Percentiles rank a stretch among this genome's conserved stretches.
These are phyloP conservation scores for Geum urbanum DNA, from an alignment of 306 rosid genomes.

Conservation along the genomic window DNA sequence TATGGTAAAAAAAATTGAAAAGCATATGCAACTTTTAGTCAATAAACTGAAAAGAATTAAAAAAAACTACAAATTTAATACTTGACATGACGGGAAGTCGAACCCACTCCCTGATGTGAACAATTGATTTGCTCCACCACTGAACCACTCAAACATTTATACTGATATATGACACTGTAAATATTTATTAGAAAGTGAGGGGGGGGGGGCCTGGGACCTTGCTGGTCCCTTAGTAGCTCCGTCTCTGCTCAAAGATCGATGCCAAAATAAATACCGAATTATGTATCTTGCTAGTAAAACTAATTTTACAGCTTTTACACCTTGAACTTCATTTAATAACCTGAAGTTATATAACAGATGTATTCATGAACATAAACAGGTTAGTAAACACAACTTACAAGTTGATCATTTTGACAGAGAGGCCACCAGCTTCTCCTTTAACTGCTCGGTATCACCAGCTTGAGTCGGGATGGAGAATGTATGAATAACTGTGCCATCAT, in stretches of 20 bases:
- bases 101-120: no score
- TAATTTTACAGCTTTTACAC: background rate
- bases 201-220: no score
- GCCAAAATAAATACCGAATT: background rate
- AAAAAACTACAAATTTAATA: no score
- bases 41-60: no score
- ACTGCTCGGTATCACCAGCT: slow-evolving; percentile 57
- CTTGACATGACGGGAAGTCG: no score
- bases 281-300: background rate
- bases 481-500: slow-evolving; percentile 50
- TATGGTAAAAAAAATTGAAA: no score
- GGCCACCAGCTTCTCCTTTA: slow-evolving; percentile 76
- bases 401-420: slow-evolving; percentile 46
- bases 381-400: slow-evolving; percentile 15
- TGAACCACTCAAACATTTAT: no score
- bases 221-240: no score
- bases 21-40: no score
- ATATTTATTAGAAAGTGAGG: no score
- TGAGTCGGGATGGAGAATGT: slow-evolving; percentile 66
- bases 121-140: no score
- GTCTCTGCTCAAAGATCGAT: background rate
- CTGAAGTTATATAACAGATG: background rate
- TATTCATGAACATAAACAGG: slow-evolving; percentile 5
- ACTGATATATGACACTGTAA: no score
- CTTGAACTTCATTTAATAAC: slow-evolving; percentile 1